Evolutionary conservation across 140 eudicot genomes (phyloP), one percentile per base, ranked within the genome.

Genomic region (Anethum foeniculum): DNA sequence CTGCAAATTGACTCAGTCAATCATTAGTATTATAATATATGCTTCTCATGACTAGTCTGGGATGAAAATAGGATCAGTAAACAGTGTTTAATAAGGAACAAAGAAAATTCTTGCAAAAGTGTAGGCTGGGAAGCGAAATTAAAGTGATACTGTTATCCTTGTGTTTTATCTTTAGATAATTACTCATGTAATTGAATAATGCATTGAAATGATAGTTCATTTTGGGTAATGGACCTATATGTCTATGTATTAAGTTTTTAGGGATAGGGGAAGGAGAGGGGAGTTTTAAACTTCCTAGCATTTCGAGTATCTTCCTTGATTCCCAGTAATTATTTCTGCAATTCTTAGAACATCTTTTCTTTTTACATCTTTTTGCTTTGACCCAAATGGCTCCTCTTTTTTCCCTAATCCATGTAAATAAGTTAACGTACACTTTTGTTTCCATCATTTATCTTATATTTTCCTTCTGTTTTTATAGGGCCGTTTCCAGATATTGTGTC

Each of bases 401-500:
- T 16, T 1, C 21, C 21, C 21, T 18, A 1, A 36, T 15, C 27
- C 25, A 18, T 9, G 2, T 39, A n/a, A 41, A n/a, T 23, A 11
- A 41, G n/a, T 21, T 3, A 9, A 21, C 10, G 51, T 46, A 6
- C 25, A 58, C 79, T 28, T 49, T 28, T 7, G 43, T 30, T 41
- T 82, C 2, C 18, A 47, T 23, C 39, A 47, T 49, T 19, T 48
- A 30, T 44, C 79, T 7, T 16, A 28, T 6, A 6, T 28, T 32
- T 14, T 49, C 39, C 67, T 76, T 49, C 48, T 52, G 39, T 32
- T 84, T 84, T 34, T 85, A 34, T 78, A 94, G 98, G 98, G 98
- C 44, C 96, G 90, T 82, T 94, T 94, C 78, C 91, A 94, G 90
- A 92, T 94, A 85, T 85, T 94, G 47, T 92, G 96, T 82, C 82